These are phyloP conservation scores for Tetraselmis chui DNA, from an alignment of 139 green algal genomes.

Conservation along the genomic window DNA sequence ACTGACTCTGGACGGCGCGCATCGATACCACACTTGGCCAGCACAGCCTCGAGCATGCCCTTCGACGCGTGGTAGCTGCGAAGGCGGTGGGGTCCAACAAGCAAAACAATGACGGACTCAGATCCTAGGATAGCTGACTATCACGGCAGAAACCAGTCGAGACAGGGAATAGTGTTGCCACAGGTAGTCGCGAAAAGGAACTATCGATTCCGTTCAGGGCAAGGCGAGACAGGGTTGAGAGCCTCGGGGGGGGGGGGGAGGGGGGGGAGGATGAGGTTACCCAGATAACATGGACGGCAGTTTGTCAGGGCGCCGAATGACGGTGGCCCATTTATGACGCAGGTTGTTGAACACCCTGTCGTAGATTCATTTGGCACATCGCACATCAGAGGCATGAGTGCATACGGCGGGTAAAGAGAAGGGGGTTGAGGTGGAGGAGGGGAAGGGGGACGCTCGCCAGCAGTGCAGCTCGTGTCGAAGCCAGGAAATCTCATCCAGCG, in stretches of 20 bases:
- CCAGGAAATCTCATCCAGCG: slow-evolving; percentile 39
- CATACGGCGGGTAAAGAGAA: neutral
- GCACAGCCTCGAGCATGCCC: slow-evolving; percentile 25
- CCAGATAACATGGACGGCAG: slow-evolving; percentile 38
- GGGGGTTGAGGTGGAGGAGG: neutral
- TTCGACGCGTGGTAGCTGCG: slow-evolving; percentile 28
- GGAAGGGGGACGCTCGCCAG: slow-evolving; percentile 15
- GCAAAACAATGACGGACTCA: neutral
- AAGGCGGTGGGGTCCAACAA: neutral
- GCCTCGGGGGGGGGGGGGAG: neutral
- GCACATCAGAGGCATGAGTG: neutral
- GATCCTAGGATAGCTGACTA: too few relatives aligned
- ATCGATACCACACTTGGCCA: slow-evolving; percentile 3
- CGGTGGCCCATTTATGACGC: slow-evolving; percentile 35
- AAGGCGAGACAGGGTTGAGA: too few relatives aligned
- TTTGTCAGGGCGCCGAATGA: slow-evolving; percentile 23
- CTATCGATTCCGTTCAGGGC: too few relatives aligned
- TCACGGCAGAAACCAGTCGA: too few relatives aligned
- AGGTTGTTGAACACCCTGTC: slow-evolving; percentile 45
- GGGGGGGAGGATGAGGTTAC: neutral
- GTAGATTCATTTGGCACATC: too few relatives aligned
- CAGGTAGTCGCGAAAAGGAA: too few relatives aligned
- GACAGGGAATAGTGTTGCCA: too few relatives aligned
- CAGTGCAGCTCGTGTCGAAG: slow-evolving; percentile 47
- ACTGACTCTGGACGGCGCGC: neutral